Percentiles rank a stretch among this genome's conserved stretches.
phyloP scores from a whole-genome alignment of 306 rosid species.

The Argentina anserina region DNA sequence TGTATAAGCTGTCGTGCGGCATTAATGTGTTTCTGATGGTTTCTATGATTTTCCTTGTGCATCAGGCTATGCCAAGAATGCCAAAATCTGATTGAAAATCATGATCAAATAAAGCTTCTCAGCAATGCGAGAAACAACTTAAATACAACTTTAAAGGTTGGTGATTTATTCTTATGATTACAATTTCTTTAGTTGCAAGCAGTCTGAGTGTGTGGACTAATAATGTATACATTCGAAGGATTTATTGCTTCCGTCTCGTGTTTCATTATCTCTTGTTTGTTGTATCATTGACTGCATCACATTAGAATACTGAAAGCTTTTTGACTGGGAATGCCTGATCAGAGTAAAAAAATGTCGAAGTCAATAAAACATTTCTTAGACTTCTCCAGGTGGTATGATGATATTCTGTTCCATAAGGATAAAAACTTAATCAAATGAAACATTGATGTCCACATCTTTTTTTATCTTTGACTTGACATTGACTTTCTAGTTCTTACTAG shows the following conservation, averaged over 20 bases:
- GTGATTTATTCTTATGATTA: conserved; percentile 14
- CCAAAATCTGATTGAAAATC: conserved; percentile 91
- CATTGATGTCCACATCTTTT: not conserved
- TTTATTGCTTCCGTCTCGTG: not conserved
- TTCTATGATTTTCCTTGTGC: conserved; percentile 28
- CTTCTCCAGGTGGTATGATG: not conserved
- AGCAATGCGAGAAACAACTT: conserved; percentile 97
- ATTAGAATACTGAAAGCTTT: not conserved
- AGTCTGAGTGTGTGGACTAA: not conserved
- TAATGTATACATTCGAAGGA: not conserved
- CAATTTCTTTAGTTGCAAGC: conserved; percentile 1
- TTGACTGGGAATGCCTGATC: not conserved
- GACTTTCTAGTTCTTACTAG: not conserved
- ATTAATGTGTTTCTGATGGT: not conserved
- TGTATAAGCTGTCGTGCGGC: not conserved
- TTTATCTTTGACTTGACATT: not conserved
- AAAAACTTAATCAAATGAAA: not conserved
- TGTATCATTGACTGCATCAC: not conserved
- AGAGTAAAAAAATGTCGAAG: not conserved
- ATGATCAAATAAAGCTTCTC: conserved; percentile 96
- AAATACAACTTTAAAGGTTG: conserved; percentile 89
- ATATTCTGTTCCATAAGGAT: not conserved
- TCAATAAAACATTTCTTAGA: not conserved
- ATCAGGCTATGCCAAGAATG: conserved; percentile 89
- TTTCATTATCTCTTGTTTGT: not conserved